Evolutionary conservation across 108 stramenopile species (phyloP), one percentile per base, ranked within the genome.

Genomic region (Fistulifera pelliculosa): DNA sequence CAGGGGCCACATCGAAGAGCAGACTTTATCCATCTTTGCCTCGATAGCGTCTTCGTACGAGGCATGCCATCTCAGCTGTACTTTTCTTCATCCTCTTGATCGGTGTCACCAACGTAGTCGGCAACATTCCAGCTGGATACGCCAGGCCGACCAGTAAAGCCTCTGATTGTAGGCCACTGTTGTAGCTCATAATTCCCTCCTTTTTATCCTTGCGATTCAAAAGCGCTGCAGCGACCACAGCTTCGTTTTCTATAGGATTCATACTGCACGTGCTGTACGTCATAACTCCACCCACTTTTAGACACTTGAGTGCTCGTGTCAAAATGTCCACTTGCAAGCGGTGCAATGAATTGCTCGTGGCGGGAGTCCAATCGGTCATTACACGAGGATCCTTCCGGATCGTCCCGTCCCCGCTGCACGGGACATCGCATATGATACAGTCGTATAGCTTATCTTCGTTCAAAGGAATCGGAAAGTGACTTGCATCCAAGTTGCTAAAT

Each of bases 201-300:
- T 24, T 45, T 41, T 28, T 26, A 13, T 39, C 27, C 13, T 38
- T 53, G 14, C 48, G 18, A n/a, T 49, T 42, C 0, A 8, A 42
- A 21, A 95, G 50, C 7, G 84, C 81, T 0, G 87, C 87, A 1
- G 76, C 58, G 23, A 95, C 89, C 1, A 95, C 94, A 11, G 94
- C 94, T 69, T 95, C 94, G 55, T 93, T 70, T 66, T 95, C 94
- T n/a, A 95, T 65, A 6, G 94, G 94, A 69, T 93, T 91, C 59
- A 95, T 43, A 38, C 74, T 75, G 56, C 94, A 95, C 0, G 94
- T 95, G 27, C 80, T 83, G 58, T 89, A 93, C 45, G 79, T 82
- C 5, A 91, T 68, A 15, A 73, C 56, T 1, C 91, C 94, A 8
- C 87, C 92, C 25, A 76, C 60, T 35, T 63, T 60, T 7, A 96